phyloP scores from a whole-genome alignment of 2,329 filamentous ascomycete species.

The Didymella sp. region DNA sequence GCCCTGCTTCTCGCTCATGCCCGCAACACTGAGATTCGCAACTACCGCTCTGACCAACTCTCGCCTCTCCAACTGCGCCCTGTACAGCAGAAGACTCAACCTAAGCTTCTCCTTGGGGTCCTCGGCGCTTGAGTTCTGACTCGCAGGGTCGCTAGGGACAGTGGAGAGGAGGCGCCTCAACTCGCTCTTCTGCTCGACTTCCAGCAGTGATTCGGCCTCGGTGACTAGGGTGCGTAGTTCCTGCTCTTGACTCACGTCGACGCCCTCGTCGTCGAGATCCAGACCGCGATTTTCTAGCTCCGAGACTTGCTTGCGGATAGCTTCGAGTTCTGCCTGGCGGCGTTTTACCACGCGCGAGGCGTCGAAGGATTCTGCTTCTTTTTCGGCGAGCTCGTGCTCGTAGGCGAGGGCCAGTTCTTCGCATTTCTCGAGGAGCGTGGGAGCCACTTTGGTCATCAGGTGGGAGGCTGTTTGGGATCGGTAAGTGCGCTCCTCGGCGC shows the following conservation, averaged over 20 bases:
- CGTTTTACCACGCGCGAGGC: conserved; percentile 60
- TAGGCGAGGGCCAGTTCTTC: conserved; percentile 60
- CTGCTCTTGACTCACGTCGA: conserved; percentile 44
- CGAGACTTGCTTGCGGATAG: conserved; percentile 65
- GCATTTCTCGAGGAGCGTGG: conserved; percentile 59
- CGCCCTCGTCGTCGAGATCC: conserved; percentile 45
- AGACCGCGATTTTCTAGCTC: conserved; percentile 54
- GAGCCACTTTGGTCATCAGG: conserved; percentile 68
- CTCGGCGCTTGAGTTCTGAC: conserved; percentile 4
- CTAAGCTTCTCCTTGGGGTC: conserved; percentile 57
- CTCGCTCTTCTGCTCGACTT: conserved; percentile 53
- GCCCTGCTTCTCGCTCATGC: conserved; percentile 74
- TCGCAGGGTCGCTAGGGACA: conserved; percentile 39
- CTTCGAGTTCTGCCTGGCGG: conserved; percentile 71
- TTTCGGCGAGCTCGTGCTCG: conserved; percentile 77
- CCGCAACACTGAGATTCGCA: conserved; percentile 70
- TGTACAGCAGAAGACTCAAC: conserved; percentile 65
- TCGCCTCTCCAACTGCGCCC: conserved; percentile 66
- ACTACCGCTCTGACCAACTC: conserved; percentile 72
- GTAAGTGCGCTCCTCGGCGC: conserved; percentile 40
- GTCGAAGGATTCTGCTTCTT: conserved; percentile 62
- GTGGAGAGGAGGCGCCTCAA: conserved; percentile 44
- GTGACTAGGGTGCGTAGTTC: conserved; percentile 48
- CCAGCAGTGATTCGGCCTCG: conserved; percentile 53
- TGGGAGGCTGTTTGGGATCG: conserved; percentile 59